Evolutionary conservation across 345 rosid genomes (phyloP), one percentile per base, ranked within the genome.

Genomic region (Punica granatum): DNA sequence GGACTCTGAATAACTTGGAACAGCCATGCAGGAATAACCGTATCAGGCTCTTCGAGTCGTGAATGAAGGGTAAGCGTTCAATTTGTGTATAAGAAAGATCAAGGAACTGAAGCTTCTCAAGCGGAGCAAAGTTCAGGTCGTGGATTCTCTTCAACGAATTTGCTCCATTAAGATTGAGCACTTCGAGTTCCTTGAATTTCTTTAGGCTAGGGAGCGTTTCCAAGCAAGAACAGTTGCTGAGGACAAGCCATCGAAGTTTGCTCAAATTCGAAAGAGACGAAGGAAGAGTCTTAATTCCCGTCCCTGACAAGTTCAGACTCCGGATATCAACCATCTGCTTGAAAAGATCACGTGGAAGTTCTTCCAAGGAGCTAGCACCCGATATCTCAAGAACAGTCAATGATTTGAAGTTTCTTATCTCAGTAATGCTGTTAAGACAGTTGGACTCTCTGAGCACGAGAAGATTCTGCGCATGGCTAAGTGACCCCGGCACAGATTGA

Each of bases 301-400:
- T 68, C 5, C 51, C 72, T 37, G 87, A 85, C 37, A 88, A 77
- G 66, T 88, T 83, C 60, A 85, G 87, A 77, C 81, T 84, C 53
- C 63, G 74, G 66, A 88, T 84, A 1, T 66, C 19, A 59, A 59
- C 5, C 54, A 69, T 42, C 3, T 58, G 12, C 60, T 15, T 30
- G 26, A 88, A 84, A 58, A 88, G 61, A 0, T 61, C 36, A 0
- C 69, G 74, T 7, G 72, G 12, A 23, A 85, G 79, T 56, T 30
- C 5, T 70, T 56, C 26, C 66, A 80, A 32, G 74, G 75, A 70
- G 35, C 75, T 73, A n/a, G 87, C 77, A 16, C 78, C 88, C 23
- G 90, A 82, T 53, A 88, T 77, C 81, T 88, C 90, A 6, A 88
- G 87, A 77, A 67, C 82, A 30, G 68, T 43, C 60, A 85, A 78